Conservation (phyloP, 345 rosid species). For the Dipteronia dyeriana region DNA sequence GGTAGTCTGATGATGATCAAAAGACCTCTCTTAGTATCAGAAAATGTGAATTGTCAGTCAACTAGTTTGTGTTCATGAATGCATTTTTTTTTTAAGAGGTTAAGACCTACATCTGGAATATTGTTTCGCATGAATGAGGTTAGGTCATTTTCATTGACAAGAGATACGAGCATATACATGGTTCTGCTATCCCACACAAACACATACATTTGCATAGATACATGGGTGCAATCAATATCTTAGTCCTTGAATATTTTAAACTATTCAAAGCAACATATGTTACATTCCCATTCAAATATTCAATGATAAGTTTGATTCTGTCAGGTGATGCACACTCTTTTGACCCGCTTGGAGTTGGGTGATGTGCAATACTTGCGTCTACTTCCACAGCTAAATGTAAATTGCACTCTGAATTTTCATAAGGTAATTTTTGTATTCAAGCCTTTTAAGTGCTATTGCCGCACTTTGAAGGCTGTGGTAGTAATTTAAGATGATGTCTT, state of each 20-base stretch:
- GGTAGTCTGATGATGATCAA: conserved; percentile 5
- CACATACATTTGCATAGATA: neutral
- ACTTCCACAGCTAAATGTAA: conserved; percentile 69
- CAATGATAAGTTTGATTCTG: conserved; percentile 24
- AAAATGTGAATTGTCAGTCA: neutral
- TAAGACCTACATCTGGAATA: neutral
- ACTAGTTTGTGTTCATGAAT: neutral
- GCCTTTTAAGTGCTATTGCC: conserved; percentile 1
- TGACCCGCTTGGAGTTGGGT: conserved; percentile 92
- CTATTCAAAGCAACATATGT: neutral
- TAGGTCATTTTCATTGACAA: neutral
- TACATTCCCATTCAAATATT: conserved; percentile 4
- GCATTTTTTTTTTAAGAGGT: neutral
- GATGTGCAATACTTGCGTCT: conserved; percentile 72
- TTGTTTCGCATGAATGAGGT: neutral
- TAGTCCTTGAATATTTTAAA: conserved; percentile 8
- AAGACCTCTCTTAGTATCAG: neutral
- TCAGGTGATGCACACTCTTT: conserved; percentile 90
- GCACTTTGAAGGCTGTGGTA: conserved; percentile 9
- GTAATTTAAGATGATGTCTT: neutral
- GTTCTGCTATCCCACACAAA: neutral
- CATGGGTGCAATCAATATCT: neutral
- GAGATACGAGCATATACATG: neutral
- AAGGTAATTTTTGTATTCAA: conserved; percentile 51
- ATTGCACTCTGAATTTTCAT: conserved; percentile 86